These are phyloP conservation scores for Fusarium nematophilum DNA, from an alignment of 2,329 filamentous ascomycete genomes.

Conservation along the genomic window DNA sequence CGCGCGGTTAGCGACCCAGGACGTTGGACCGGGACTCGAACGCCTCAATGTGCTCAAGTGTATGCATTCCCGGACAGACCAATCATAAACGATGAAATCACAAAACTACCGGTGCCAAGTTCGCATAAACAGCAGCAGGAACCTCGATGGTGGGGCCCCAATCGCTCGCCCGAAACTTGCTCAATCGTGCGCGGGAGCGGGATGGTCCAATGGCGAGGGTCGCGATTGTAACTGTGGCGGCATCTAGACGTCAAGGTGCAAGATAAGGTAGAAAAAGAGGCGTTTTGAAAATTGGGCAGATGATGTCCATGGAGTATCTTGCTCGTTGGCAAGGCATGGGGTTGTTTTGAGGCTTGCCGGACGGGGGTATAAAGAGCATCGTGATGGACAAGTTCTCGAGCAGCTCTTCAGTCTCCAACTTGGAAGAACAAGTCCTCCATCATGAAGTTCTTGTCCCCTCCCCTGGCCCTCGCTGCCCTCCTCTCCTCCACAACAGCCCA, in stretches of 20 bases:
- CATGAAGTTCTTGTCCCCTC: neutral
- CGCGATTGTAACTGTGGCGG: neutral
- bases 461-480: neutral
- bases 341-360: neutral
- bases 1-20: too few relatives aligned
- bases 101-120: too few relatives aligned
- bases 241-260: neutral
- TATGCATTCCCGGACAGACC: too few relatives aligned
- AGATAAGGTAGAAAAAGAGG: neutral
- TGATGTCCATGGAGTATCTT: too few relatives aligned
- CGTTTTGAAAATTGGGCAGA: too few relatives aligned
- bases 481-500: neutral
- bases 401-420: too few relatives aligned
- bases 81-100: too few relatives aligned
- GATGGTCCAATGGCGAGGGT: constrained; percentile 1
- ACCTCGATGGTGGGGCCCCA: neutral
- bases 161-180: neutral
- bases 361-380: neutral
- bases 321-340: too few relatives aligned
- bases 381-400: too few relatives aligned
- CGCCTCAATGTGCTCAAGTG: too few relatives aligned
- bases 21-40: too few relatives aligned
- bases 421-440: neutral
- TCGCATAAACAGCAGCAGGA: too few relatives aligned
- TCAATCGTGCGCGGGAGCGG: neutral